Evolutionary conservation across 176 grass and related monocot species (phyloP).

Genomic region (Chrysopogon serrulatus): DNA sequence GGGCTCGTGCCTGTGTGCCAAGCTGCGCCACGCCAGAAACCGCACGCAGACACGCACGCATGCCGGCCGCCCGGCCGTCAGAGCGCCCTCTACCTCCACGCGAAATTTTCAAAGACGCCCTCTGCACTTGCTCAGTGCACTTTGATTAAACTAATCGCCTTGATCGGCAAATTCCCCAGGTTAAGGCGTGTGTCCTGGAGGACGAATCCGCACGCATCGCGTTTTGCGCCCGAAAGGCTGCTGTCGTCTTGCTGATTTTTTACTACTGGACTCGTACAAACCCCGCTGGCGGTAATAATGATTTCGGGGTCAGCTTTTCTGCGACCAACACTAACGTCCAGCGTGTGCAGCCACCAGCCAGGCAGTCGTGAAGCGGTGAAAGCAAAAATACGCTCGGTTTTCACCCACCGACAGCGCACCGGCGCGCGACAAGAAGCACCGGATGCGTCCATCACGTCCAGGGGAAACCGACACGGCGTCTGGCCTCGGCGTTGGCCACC

Average conservation of each 20-base stretch:
- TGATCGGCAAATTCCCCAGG: neutral
- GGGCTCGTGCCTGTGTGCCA: neutral
- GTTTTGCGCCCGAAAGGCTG: neutral
- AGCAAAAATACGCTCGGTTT: neutral
- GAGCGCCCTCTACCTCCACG: neutral
- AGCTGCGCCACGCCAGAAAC: neutral
- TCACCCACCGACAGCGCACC: neutral
- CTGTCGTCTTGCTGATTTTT: neutral
- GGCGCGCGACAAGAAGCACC: neutral
- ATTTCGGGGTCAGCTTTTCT: neutral
- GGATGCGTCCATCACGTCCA: neutral
- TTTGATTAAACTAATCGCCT: neutral
- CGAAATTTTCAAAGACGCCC: too few relatives aligned
- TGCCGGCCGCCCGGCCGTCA: neutral
- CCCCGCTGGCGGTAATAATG: neutral
- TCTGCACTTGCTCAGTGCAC: neutral
- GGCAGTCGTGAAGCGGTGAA: neutral
- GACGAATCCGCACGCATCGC: neutral
- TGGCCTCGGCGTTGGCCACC: too few relatives aligned
- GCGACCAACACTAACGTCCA: neutral
- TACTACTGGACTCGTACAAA: neutral
- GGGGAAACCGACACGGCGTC: neutral
- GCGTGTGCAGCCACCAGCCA: neutral
- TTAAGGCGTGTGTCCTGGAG: neutral
- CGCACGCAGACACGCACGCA: neutral